Percentiles rank a stretch among this genome's conserved stretches.
Evolutionary conservation across 2,329 filamentous ascomycete species (phyloP).

Genomic region (Sporothrix dimorphospora): DNA sequence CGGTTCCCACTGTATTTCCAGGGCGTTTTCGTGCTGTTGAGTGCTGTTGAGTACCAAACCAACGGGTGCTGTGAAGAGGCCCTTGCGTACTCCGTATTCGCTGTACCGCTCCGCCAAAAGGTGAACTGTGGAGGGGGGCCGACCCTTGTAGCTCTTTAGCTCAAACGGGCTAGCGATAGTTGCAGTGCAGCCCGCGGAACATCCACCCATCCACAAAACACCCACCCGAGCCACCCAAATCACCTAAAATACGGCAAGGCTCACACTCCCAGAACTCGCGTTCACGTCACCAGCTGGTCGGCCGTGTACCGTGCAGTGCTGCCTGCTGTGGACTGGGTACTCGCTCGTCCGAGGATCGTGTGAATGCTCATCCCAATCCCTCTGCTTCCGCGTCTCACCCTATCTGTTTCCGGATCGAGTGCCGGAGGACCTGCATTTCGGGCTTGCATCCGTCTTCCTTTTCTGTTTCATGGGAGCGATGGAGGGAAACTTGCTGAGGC

Average conservation of each 20-base stretch:
- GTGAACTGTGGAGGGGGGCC: no score
- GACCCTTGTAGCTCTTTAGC: neutral
- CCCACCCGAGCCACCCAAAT: no score
- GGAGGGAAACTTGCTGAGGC: neutral
- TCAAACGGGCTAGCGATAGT: conserved; percentile 1
- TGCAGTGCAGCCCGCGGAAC: conserved; percentile 1
- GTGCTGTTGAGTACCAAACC: neutral
- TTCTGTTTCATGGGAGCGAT: neutral
- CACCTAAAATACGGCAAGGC: neutral
- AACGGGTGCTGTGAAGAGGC: neutral
- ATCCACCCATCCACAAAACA: conserved; percentile 1
- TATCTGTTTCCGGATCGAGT: conserved; percentile 8
- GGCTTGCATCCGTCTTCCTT: neutral
- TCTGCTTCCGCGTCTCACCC: neutral
- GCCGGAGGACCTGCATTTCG: conserved; percentile 15
- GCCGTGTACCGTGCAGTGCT: conserved; percentile 22
- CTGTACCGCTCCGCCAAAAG: neutral
- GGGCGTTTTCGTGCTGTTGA: neutral
- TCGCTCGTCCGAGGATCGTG: neutral
- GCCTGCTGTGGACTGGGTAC: conserved; percentile 20
- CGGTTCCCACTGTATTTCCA: no score
- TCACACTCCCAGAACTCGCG: neutral
- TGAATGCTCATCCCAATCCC: neutral
- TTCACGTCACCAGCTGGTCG: neutral
- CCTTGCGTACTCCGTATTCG: conserved; percentile 20